These are phyloP conservation scores for Coniophora puteana DNA, from an alignment of 1,284 basidiomycete genomes.

Conservation along the genomic window DNA sequence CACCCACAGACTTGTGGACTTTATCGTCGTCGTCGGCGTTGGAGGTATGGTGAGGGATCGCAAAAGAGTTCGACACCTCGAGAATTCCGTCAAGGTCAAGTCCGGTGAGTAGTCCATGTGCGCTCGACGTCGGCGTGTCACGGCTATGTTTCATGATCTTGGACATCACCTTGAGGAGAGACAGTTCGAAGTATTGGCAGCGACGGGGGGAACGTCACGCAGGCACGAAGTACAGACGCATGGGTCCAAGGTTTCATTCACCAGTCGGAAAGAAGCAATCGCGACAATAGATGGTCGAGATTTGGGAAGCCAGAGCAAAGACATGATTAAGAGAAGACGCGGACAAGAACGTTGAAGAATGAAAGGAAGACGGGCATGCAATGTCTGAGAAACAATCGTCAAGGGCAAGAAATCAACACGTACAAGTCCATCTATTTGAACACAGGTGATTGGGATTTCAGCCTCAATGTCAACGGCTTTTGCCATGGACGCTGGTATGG, in stretches of 20 bases:
- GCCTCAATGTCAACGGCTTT: constrained; percentile 90
- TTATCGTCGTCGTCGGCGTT: constrained; percentile 75
- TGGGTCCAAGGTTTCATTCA: constrained; percentile 8
- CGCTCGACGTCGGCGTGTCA: constrained; percentile 62
- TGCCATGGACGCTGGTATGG: constrained; percentile 85
- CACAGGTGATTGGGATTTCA: constrained; percentile 71
- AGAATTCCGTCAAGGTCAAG: constrained; percentile 90
- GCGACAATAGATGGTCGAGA: not conserved
- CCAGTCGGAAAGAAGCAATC: not conserved
- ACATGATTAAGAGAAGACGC: constrained; percentile 8
- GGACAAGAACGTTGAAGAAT: too few relatives aligned
- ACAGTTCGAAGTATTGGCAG: too few relatives aligned
- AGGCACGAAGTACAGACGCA: constrained; percentile 2
- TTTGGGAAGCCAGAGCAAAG: constrained; percentile 1
- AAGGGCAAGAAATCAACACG: constrained; percentile 31
- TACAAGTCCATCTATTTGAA: constrained; percentile 86
- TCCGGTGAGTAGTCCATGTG: constrained; percentile 84
- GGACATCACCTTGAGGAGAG: constrained; percentile 74
- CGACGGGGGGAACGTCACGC: not conserved
- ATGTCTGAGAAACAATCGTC: too few relatives aligned
- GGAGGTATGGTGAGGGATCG: constrained; percentile 63
- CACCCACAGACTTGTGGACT: constrained; percentile 66
- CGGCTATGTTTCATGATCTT: constrained; percentile 90
- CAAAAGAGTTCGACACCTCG: constrained; percentile 92
- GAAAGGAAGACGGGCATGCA: too few relatives aligned